These are phyloP conservation scores for Isatis tinctoria DNA, from an alignment of 345 rosid species.

Conservation along the genomic window DNA sequence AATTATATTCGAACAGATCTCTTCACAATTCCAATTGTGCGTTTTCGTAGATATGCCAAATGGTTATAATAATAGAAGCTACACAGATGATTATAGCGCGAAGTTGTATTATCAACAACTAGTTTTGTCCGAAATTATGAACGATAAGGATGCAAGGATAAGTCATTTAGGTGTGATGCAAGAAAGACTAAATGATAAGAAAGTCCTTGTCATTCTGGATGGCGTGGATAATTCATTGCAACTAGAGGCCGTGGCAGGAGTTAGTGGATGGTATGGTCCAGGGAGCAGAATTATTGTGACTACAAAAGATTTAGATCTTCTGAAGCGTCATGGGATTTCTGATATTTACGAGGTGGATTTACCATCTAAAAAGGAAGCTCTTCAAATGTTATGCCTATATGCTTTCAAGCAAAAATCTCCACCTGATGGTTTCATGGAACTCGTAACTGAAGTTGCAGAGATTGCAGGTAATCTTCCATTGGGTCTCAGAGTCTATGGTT, in stretches of 20 bases:
- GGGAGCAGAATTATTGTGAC: conserved; percentile 8
- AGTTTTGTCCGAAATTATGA: conserved; percentile 30
- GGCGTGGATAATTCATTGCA: not conserved
- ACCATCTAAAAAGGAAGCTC: not conserved
- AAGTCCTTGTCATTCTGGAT: conserved; percentile 10
- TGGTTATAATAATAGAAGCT: not conserved
- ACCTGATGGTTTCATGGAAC: not conserved
- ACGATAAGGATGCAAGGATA: not conserved
- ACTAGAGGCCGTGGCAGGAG: not conserved
- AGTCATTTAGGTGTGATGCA: not conserved
- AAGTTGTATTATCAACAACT: conserved; percentile 15
- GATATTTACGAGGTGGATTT: not conserved
- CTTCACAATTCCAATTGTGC: not conserved
- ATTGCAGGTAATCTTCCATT: conserved; percentile 24
- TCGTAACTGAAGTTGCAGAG: not conserved
- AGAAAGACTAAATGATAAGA: not conserved
- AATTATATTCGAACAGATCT: not conserved
- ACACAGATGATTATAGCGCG: conserved; percentile 6
- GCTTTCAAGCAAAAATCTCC: conserved; percentile 12
- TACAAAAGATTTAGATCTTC: not conserved
- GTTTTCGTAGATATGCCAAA: not conserved
- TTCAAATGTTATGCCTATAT: not conserved
- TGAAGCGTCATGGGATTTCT: not conserved
- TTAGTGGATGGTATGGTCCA: not conserved
- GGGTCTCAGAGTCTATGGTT: conserved; percentile 28